Evolutionary conservation across 805 yeast species (phyloP), one percentile per base, ranked within the genome.

Genomic region (Grigorovia humatica): DNA sequence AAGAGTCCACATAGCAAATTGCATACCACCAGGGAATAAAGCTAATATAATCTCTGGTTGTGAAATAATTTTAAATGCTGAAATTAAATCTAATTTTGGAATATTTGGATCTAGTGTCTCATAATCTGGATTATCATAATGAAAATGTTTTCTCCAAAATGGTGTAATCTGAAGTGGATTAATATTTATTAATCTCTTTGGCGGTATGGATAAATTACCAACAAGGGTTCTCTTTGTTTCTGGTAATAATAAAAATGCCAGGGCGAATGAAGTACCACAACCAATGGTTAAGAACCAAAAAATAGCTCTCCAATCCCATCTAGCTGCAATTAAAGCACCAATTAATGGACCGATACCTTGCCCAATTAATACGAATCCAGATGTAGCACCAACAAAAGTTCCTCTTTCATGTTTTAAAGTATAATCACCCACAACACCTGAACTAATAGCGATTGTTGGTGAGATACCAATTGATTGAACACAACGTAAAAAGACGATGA

Each of bases 331-430:
- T 0, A 65, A 69, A 6, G 75, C 74, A 52, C 70, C 85, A 18
- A 87, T 66, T 38, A 88, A 67, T 0, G 93, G 86, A 2, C 93
- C 89, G 55, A 88, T 74, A 2, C 86, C 88, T 61, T 83, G 87
- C 0, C 95, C 95, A 27, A 84, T 62, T 43, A 84, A 70, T 2
- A 82, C 78, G 44, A 83, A 67, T 0, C 93, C 90, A 7, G 79
- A 68, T 1, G 80, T 77, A 9, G 82, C 62, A 0, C 93, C 93
- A 47, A 82, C 80, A 57, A 77, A 76, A 0, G 82, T 76, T 6
- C 95, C 96, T 56, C 96, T 74, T 54, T 82, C 80, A 15, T 70
- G 70, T 40, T 83, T 71, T 1, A 80, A 72, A 2, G 88, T 79
- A 44, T 82, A 72, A 67, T 88, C 96, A 17, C 88, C 90, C 13